Conservation (phyloP, 2,329 filamentous ascomycete species). For the Microcera coccophila region DNA sequence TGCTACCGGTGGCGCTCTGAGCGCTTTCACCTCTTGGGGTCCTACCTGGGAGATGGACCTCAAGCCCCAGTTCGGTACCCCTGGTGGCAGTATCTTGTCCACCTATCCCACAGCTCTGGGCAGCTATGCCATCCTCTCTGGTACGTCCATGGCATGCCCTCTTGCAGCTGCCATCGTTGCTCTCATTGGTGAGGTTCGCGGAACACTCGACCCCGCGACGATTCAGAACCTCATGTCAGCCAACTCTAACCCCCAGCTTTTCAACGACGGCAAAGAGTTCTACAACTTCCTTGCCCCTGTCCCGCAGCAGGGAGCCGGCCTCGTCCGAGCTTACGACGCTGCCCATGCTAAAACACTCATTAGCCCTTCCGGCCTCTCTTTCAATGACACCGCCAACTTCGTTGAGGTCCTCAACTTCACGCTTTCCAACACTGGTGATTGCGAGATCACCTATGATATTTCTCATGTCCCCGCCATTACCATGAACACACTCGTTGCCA, state of each 20-base stretch:
- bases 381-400: slow-evolving; percentile 62
- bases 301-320: slow-evolving; percentile 57
- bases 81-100: slow-evolving; percentile 56
- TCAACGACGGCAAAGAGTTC: slow-evolving; percentile 41
- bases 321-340: slow-evolving; percentile 58
- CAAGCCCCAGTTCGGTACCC: slow-evolving; percentile 54
- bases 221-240: slow-evolving; percentile 49
- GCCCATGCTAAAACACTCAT: slow-evolving; percentile 52
- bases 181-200: slow-evolving; percentile 49
- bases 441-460: slow-evolving; percentile 49
- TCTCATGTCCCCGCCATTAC: slow-evolving; percentile 49
- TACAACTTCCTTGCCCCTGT: slow-evolving; percentile 48
- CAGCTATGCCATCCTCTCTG: slow-evolving; percentile 50
- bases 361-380: slow-evolving; percentile 54
- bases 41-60: slow-evolving; percentile 56
- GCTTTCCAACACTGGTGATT: slow-evolving; percentile 51
- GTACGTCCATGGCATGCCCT: slow-evolving; percentile 60
- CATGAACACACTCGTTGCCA: slow-evolving; percentile 45
- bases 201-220: slow-evolving; percentile 47
- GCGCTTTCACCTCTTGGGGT: slow-evolving; percentile 55
- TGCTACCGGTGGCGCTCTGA: slow-evolving; percentile 48
- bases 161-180: slow-evolving; percentile 53
- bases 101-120: slow-evolving; percentile 48
- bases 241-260: slow-evolving; percentile 46
- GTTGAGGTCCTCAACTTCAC: slow-evolving; percentile 47